phyloP scores from a whole-genome alignment of 768 basidiomycete species.

The Leccinellum luteum region DNA sequence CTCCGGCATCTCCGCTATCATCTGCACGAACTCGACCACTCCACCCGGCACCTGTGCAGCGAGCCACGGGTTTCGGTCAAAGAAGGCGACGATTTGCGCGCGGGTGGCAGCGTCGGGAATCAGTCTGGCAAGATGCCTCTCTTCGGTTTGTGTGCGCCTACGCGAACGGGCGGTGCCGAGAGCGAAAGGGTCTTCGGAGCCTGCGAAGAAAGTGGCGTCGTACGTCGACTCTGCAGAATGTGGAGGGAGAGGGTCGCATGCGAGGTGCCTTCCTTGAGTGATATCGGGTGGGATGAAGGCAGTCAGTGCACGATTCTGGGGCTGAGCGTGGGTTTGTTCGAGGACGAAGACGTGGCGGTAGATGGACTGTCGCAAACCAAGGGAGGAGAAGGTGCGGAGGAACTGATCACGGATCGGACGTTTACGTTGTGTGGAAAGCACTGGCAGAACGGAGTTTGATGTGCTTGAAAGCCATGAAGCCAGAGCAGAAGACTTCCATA shows the following conservation, averaged over 20 bases:
- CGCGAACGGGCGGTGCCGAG: conserved; percentile 25
- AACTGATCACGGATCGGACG: conserved; percentile 29
- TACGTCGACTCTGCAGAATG: conserved; percentile 56
- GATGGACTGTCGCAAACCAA: conserved; percentile 47
- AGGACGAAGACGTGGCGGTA: conserved; percentile 80
- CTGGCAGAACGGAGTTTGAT: conserved; percentile 38
- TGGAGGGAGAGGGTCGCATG: conserved; percentile 89
- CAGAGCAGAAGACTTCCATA: conserved; percentile 78
- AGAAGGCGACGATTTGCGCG: conserved; percentile 59
- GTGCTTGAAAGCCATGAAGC: conserved; percentile 70
- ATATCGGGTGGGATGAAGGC: conserved; percentile 68
- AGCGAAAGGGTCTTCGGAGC: conserved; percentile 52
- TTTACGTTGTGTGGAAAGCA: conserved; percentile 31
- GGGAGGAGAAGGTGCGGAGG: conserved; percentile 38
- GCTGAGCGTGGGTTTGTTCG: conserved; percentile 50
- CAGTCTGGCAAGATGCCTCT: conserved; percentile 50
- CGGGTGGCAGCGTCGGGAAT: conserved; percentile 59
- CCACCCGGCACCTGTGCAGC: conserved; percentile 62
- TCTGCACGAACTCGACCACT: conserved; percentile 59
- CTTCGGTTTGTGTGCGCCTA: conserved; percentile 45
- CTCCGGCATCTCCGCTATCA: conserved; percentile 50
- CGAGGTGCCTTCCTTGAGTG: conserved; percentile 51
- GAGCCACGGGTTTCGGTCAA: conserved; percentile 54
- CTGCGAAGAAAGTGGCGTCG: conserved; percentile 71
- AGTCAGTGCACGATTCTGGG: conserved; percentile 46